phyloP scores from a whole-genome alignment of 106 monocot genomes.

The Chionographis japonica region DNA sequence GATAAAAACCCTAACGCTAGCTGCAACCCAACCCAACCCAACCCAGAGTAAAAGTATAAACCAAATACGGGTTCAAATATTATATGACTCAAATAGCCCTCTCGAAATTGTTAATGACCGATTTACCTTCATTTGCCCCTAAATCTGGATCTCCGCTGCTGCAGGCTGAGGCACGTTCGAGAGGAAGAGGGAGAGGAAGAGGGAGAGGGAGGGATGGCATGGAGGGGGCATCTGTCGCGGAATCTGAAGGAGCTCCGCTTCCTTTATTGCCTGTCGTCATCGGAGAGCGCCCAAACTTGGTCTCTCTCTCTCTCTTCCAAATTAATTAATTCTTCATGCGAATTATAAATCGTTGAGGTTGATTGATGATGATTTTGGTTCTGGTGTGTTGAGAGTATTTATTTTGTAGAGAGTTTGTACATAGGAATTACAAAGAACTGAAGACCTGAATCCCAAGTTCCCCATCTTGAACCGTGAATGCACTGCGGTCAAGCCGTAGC shows the following conservation, averaged over 20 bases:
- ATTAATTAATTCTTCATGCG: background rate
- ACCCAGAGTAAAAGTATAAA: no score
- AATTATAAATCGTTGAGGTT: background rate
- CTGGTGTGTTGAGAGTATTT: background rate
- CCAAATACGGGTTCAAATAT: no score
- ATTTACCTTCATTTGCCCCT: background rate
- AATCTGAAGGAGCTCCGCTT: conserved; percentile 83
- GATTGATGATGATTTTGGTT: background rate
- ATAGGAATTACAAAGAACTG: conserved; percentile 78
- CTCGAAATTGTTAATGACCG: background rate
- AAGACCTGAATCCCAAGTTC: conserved; percentile 89
- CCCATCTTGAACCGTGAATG: conserved; percentile 90
- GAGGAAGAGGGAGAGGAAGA: background rate
- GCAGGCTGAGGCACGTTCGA: background rate
- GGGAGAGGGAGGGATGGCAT: conserved; percentile 39
- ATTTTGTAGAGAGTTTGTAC: conserved; percentile 67
- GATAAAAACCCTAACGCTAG: no score
- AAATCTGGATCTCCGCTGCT: background rate
- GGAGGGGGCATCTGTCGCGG: conserved; percentile 46
- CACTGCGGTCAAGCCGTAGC: conserved; percentile 71
- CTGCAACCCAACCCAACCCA: no score
- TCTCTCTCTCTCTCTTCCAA: conserved; percentile 9
- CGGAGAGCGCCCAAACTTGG: conserved; percentile 64
- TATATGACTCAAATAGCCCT: background rate
- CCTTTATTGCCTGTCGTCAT: conserved; percentile 91